Conservation (phyloP, 768 basidiomycete species). For the Tulasnella sp. region DNA sequence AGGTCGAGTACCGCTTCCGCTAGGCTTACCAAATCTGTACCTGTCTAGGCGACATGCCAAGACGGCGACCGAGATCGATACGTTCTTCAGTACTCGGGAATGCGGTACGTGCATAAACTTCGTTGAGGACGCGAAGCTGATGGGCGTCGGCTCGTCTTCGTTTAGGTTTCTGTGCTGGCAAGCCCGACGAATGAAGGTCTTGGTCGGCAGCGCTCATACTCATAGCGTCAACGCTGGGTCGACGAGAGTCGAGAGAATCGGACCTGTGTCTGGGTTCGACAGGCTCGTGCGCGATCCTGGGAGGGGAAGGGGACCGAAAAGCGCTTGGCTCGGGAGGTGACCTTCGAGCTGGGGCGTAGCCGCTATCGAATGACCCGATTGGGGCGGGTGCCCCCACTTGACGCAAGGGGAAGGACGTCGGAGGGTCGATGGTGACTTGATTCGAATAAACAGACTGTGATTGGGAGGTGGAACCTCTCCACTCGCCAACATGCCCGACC, state of each 20-base stretch:
- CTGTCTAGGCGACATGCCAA: conserved; percentile 23
- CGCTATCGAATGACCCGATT: background rate
- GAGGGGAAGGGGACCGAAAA: background rate
- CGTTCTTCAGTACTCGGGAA: conserved; percentile 24
- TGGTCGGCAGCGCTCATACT: background rate
- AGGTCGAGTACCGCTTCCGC: background rate
- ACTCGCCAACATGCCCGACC: background rate
- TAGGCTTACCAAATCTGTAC: conserved; percentile 24
- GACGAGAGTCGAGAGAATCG: background rate
- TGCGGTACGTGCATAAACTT: conserved; percentile 23
- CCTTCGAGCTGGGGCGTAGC: background rate
- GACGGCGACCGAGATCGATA: conserved; percentile 22
- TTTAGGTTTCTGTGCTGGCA: conserved; percentile 19
- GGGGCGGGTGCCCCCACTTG: background rate
- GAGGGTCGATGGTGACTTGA: background rate
- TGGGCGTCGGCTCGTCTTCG: conserved; percentile 21
- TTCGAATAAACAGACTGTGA: background rate
- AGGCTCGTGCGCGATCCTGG: background rate
- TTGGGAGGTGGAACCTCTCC: background rate
- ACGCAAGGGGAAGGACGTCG: background rate
- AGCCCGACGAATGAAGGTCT: background rate
- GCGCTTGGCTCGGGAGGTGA: background rate
- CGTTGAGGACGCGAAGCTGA: conserved; percentile 23
- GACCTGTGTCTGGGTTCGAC: background rate
- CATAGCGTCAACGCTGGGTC: background rate